Conservation (phyloP, 768 basidiomycete genomes). For the Auricularia sp. region DNA sequence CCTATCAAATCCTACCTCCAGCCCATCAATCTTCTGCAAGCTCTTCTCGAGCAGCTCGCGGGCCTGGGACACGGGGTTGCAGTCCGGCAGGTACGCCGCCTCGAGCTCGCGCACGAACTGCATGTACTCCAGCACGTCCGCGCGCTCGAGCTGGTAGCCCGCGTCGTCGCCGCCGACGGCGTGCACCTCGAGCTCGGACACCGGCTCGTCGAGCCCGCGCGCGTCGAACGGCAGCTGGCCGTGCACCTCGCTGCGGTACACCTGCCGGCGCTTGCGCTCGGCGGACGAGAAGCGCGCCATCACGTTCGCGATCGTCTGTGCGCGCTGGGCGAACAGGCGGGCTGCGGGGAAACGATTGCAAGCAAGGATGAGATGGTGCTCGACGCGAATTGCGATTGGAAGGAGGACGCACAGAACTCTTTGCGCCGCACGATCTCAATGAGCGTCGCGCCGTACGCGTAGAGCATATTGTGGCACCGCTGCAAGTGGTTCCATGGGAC, state of each 20-base stretch:
- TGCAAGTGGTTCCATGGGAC: slow-evolving; percentile 87
- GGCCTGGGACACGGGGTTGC: slow-evolving; percentile 49
- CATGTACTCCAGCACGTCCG: slow-evolving; percentile 62
- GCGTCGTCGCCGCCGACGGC: slow-evolving; percentile 47
- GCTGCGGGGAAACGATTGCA: slow-evolving; percentile 28
- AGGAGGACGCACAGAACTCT: slow-evolving; percentile 59
- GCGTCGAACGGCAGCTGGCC: slow-evolving; percentile 83
- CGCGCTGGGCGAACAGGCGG: slow-evolving; percentile 70
- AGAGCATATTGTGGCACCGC: slow-evolving; percentile 79
- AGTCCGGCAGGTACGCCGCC: slow-evolving; percentile 29
- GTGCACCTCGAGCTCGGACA: slow-evolving; percentile 64
- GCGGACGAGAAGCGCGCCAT: slow-evolving; percentile 79
- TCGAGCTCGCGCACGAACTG: slow-evolving; percentile 25
- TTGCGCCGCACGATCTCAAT: slow-evolving; percentile 85
- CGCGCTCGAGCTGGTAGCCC: slow-evolving; percentile 52
- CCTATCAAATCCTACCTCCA: slow-evolving; percentile 74
- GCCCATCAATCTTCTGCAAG: slow-evolving; percentile 63
- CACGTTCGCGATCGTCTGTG: slow-evolving; percentile 70
- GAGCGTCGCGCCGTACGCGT: slow-evolving; percentile 85
- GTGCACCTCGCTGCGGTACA: slow-evolving; percentile 76
- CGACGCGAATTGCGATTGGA: not conserved
- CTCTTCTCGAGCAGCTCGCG: slow-evolving; percentile 56
- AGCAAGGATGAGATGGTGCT: too few species aligned
- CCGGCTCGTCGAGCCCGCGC: slow-evolving; percentile 63
- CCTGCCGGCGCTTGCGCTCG: slow-evolving; percentile 73